These are phyloP conservation scores for Pleurotus djamor DNA, from an alignment of 768 basidiomycete species.

Conservation along the genomic window DNA sequence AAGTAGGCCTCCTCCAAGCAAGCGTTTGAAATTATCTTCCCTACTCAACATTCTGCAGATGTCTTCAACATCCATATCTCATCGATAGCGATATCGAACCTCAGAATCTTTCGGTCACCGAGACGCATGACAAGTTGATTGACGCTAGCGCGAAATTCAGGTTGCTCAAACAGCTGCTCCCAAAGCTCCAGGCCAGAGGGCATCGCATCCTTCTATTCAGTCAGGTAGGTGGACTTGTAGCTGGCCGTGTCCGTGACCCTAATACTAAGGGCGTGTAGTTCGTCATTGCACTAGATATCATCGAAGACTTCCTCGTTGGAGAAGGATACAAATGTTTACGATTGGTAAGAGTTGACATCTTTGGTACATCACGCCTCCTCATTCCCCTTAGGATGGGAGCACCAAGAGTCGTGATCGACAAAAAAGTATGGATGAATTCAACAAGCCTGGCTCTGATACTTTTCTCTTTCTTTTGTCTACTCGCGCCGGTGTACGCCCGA, in stretches of 20 bases:
- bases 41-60: slow-evolving; percentile 38
- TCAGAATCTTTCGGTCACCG: slow-evolving; percentile 45
- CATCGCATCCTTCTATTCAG: slow-evolving; percentile 92
- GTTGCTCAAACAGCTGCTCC: slow-evolving; percentile 73
- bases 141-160: slow-evolving; percentile 85
- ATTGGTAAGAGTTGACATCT: slow-evolving; percentile 40
- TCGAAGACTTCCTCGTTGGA: slow-evolving; percentile 86
- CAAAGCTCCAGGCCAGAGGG: slow-evolving; percentile 79
- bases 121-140: slow-evolving; percentile 77
- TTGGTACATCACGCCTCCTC: neutral
- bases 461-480: slow-evolving; percentile 93
- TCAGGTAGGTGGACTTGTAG: slow-evolving; percentile 51
- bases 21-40: neutral
- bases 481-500: slow-evolving; percentile 67
- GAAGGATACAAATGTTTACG: slow-evolving; percentile 81
- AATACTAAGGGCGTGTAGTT: slow-evolving; percentile 50
- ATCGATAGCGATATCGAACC: slow-evolving; percentile 82
- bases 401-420: slow-evolving; percentile 86
- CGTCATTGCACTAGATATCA: slow-evolving; percentile 78
- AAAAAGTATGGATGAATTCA: slow-evolving; percentile 94
- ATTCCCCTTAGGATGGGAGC: slow-evolving; percentile 70
- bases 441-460: slow-evolving; percentile 79
- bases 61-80: slow-evolving; percentile 90
- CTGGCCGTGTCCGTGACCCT: neutral
- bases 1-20: slow-evolving; percentile 49